Evolutionary conservation across 2,329 filamentous ascomycete genomes (phyloP), one percentile per base, ranked within the genome.

Genomic region (Trichoderma asperellum): DNA sequence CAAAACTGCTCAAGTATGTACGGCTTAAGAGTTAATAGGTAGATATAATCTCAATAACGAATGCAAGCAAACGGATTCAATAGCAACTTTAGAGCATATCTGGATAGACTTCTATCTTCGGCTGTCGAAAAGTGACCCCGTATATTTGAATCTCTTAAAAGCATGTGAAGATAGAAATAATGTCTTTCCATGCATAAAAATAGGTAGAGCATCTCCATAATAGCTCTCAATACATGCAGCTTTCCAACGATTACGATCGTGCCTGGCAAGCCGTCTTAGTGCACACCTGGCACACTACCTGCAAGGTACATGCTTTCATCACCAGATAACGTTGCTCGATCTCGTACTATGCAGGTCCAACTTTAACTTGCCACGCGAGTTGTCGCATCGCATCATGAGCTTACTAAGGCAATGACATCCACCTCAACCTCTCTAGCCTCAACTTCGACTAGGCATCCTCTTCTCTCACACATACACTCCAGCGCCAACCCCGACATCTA

Each of bases 331-430:
- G 47, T 24, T 49, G 21, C 47, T 4, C 4, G 21, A 12, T 24
- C 4, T 49, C 8, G 47, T 49, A 49, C 47, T 24, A 24, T 24
- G 47, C 21, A 49, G 47, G 47, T 49, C 47, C 47, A 49, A 24
- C 21, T 43, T 8, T 4, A 43, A n/a, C 47, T 49, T 21, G n/a
- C 47, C 47, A 24, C 10, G n/a, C 10, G n/a, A 18, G 35, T 5
- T 43, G 57, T 59, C 57, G 21, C 57, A 49, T 52, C 35, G 63
- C 55, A 67, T 67, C 55, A 59, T 49, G 63, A 57, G 63, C 63
- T 67, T 43, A 67, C 63, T 67, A 67, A 67, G 40, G 55, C 29
- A 37, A 32, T 67, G 64, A 67, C 64, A 67, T 67, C 53, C 37
- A 29, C 64, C 29, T 67, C 40, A 3, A 49, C 35, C 27, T 29